Evolutionary conservation across 2,329 filamentous ascomycete genomes (phyloP), one percentile per base, ranked within the genome.

Genomic region (Scytalidium lignicola): DNA sequence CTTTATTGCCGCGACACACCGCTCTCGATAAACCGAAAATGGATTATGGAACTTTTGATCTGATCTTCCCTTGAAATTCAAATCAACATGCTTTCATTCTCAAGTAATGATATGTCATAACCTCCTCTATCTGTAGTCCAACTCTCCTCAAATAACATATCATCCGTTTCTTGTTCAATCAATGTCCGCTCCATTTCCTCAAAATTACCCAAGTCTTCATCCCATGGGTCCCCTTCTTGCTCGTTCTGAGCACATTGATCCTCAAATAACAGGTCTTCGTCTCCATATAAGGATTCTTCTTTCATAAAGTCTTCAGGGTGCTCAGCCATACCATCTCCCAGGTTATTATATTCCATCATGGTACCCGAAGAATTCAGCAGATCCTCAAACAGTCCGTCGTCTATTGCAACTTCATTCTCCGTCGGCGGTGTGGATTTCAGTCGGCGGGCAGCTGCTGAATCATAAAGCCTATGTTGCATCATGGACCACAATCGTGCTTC

Each of bases 401-500:
- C 13, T 28, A 13, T 17, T 37, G 4, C 39, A 9, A 21, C 21
- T 26, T 18, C n/a, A 19, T 18, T 42, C n/a, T 46, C 15, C 29
- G 9, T 12, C n/a, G 17, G 12, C 12, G 7, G 7, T 7, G 18
- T 17, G 18, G 2, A n/a, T 12, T 43, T 46, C 17, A 51, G 32
- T 15, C 47, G 50, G 18, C 46, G 42, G 28, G 41, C 43, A n/a
- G 50, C 29, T n/a, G 40, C 29, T 23, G 46, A 42, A 43, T 51
- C 43, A 23, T 44, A 49, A 17, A 51, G 43, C 15, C 23, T 15
- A 15, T 17, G 40, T 23, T 49, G 46, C 42, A 51, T 49, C 37
- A 51, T 51, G 5, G 17, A 37, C 46, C 47, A 49, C 22, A 49
- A 15, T n/a, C 47, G 47, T 15, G 46, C 41, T 42, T 51, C 28